Evolutionary conservation across 2,329 filamentous ascomycete genomes (phyloP).

Genomic region (Penicillium italicum): DNA sequence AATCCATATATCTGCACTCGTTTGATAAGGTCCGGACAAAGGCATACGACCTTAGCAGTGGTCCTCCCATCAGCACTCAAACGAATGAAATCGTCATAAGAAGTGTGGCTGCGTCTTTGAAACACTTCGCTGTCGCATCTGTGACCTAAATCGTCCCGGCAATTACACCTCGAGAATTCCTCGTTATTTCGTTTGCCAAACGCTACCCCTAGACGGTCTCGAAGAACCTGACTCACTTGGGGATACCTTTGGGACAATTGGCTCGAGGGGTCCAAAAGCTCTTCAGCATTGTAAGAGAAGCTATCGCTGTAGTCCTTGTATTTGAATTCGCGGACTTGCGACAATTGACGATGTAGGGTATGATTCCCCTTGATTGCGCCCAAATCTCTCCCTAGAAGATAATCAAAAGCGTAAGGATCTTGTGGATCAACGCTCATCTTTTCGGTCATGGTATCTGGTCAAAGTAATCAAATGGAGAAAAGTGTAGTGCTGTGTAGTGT

Average conservation of each 20-base stretch:
- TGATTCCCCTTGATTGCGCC: not conserved
- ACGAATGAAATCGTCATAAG: not conserved
- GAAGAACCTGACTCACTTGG: conserved; percentile 12
- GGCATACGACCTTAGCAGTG: not conserved
- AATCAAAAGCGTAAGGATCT: not conserved
- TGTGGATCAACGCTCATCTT: not conserved
- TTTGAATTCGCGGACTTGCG: not conserved
- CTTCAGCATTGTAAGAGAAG: not conserved
- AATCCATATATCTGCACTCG: conserved; percentile 17
- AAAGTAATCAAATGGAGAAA: not conserved
- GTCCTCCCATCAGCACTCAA: not conserved
- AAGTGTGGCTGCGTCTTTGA: not conserved
- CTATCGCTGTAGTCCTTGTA: not conserved
- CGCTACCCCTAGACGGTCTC: conserved; percentile 6
- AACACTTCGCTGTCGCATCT: not conserved
- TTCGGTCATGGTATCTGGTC: not conserved
- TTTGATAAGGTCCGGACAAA: conserved; percentile 2
- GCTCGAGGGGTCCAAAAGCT: conserved; percentile 11
- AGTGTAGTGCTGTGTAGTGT: not conserved
- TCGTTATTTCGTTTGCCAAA: conserved; percentile 1
- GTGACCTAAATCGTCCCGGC: not conserved
- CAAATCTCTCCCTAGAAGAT: not conserved
- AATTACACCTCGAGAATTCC: conserved; percentile 14
- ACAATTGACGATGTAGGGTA: not conserved
- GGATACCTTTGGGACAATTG: conserved; percentile 7